A percentile compares a stretch with the other conserved stretches of the same genome.
Conservation (phyloP, 208 protist species). For the Crithidia fasciculata region DNA sequence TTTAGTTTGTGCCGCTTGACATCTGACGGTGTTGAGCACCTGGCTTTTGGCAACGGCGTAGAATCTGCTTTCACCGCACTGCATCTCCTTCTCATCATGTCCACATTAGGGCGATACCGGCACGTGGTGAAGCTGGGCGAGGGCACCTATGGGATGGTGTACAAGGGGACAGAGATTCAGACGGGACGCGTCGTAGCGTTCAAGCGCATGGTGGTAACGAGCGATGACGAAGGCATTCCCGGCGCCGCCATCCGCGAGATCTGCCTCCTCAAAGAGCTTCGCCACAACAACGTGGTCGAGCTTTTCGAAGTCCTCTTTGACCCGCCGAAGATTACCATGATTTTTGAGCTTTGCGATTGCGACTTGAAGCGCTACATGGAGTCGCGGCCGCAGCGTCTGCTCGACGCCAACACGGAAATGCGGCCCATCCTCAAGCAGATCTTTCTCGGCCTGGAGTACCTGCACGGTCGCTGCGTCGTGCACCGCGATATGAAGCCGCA, state of each 20-base stretch:
- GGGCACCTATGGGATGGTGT: conserved; percentile 98
- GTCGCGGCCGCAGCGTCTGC: conserved; percentile 28
- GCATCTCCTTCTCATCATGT: conserved; percentile 41
- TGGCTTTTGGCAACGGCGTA: too few species aligned
- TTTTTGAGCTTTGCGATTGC: conserved; percentile 97
- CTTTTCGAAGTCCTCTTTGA: conserved; percentile 97
- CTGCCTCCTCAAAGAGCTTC: conserved; percentile 94
- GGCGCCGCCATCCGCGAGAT: conserved; percentile 93
- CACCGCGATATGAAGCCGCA: conserved; percentile 93
- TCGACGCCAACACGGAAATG: conserved; percentile 62
- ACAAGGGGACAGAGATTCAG: conserved; percentile 92
- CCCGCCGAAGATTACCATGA: conserved; percentile 96
- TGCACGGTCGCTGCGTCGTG: conserved; percentile 80
- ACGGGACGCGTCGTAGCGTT: conserved; percentile 85
- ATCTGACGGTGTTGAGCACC: too few species aligned
- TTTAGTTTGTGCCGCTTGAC: too few species aligned
- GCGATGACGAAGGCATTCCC: conserved; percentile 92
- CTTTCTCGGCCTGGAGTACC: conserved; percentile 74
- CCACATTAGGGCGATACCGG: conserved; percentile 80
- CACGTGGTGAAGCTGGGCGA: conserved; percentile 97
- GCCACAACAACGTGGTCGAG: conserved; percentile 94
- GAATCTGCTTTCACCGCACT: too few species aligned
- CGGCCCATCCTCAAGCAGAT: conserved; percentile 80
- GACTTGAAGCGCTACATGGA: conserved; percentile 98
- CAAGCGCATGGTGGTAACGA: conserved; percentile 87